Base-by-base conservation (phyloP, 129 eudicot species). In the Ambrosia trifida region DNA sequence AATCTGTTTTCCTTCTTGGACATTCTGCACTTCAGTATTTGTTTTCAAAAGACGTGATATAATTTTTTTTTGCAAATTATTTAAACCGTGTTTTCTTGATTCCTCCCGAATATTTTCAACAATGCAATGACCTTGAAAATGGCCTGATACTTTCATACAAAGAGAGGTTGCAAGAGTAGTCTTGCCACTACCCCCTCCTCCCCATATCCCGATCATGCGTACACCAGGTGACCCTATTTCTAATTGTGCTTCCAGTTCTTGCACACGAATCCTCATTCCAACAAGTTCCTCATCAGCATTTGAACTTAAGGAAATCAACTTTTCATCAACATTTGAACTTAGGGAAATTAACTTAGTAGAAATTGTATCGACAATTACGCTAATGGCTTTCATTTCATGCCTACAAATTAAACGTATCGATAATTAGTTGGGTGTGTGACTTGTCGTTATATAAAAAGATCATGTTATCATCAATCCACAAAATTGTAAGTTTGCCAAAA, bases 141-240 rank as follows among this genome's bases (percentile, higher is more conserved):
- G 62, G 5, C 11, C 6, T 20, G 62, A 24, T 10, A 56, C 24
- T 20, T 24, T 9, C 16, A 13, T 19, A 7, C 5, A 30, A 14
- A 50, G 13, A 73, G 20, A 63, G 13, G 11, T 24, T 45, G 19
- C 62, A 10, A 56, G 62, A 56, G 35, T 56, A 24, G 62, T 56
- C 6, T 56, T 56, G 4, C 62, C 62, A 56, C 62, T 11, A 3
- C 62, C 62, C 36, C 62, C 2, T 9, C 36, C 6, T 8, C 61
- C 70, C 71, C 68, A 62, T 31, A 56, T 56, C 5, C 62, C 38
- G 57, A 68, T 50, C 78, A 63, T 61, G 35, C 62, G 62, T 2
- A 73, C 68, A 16, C 66, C 78, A 31, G 1, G 3, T 4, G 43
- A 60, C 17, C 8, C 10, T 2, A 60, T 60, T 0, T 60, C 66